These are phyloP conservation scores for Apiospora pterosperma DNA, from an alignment of 2,329 filamentous ascomycete species.

Conservation along the genomic window DNA sequence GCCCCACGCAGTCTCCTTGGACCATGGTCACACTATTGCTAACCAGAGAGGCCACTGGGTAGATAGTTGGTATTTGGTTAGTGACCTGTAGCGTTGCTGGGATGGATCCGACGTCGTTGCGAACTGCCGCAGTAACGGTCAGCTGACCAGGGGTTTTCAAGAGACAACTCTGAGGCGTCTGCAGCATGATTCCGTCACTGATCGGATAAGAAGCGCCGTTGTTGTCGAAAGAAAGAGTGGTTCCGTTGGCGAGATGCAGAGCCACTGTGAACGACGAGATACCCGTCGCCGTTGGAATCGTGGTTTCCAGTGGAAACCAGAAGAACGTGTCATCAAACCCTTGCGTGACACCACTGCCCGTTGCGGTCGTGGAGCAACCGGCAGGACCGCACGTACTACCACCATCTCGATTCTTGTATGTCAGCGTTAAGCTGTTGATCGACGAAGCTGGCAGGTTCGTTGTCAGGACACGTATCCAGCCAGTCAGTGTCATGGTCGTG, in stretches of 20 bases:
- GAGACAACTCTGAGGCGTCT: constrained; percentile 55
- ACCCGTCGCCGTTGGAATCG: constrained; percentile 54
- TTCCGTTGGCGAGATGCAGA: constrained; percentile 45
- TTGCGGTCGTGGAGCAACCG: constrained; percentile 42
- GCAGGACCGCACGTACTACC: constrained; percentile 38
- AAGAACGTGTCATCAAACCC: constrained; percentile 61
- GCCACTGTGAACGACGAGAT: constrained; percentile 59
- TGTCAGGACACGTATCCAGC: constrained; percentile 55
- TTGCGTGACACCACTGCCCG: constrained; percentile 42
- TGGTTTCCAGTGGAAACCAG: constrained; percentile 39
- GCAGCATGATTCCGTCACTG: constrained; percentile 52
- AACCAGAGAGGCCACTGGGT: constrained; percentile 39
- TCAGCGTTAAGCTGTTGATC: constrained; percentile 46
- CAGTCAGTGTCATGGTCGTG: constrained; percentile 44
- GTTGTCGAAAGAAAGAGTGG: constrained; percentile 47
- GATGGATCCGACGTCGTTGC: constrained; percentile 41
- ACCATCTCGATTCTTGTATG: constrained; percentile 54
- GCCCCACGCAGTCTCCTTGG: constrained; percentile 41
- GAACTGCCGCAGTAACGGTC: constrained; percentile 42
- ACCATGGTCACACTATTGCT: constrained; percentile 35
- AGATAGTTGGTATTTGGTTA: constrained; percentile 37
- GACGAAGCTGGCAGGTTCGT: constrained; percentile 39
- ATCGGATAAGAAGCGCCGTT: constrained; percentile 54
- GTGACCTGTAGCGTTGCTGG: constrained; percentile 40
- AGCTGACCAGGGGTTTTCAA: constrained; percentile 37